Evolutionary conservation across 805 yeast species (phyloP), one percentile per base, ranked within the genome.

Genomic region (Grigorovia transvaalensis): DNA sequence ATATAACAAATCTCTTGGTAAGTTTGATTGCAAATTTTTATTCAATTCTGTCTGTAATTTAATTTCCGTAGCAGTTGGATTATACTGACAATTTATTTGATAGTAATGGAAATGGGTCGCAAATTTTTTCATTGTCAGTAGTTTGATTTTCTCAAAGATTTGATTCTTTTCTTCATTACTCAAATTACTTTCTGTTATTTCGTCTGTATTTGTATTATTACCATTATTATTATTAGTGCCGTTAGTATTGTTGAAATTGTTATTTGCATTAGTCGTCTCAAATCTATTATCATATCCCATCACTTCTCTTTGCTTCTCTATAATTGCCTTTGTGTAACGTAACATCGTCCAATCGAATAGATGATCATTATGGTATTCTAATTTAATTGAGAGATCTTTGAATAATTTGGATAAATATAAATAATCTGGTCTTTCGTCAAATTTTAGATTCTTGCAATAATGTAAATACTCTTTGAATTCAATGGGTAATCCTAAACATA

Each of bases 401-500:
- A 93, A 85, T 54, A 91, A 75, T 68, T 88, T 85, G 64, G 98
- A 85, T 69, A 93, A 77, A 67, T 85, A 91, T 45, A 82, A 77
- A 69, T 93, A 93, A 71, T 93, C 98, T 11, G 99, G 99, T 68
- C 90, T 88, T 69, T 93, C 99, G 63, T 93, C 99, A 63, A 93
- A 93, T 58, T 96, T 80, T 62, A 93, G 79, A 54, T 95, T 85
- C 61, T 93, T 87, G 55, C 95, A 86, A 68, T 93, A 93, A 62
- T 85, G 81, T 77, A 93, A 77, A 69, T 91, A 91, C 61, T 86
- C 84, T 57, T 86, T 82, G 68, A 93, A 93, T 72, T 93, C 97
- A 48, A 78, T 76, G 18, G 99, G 99, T 61, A 93, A 79, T 9
- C 98, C 98, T 63, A 88, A 82, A 57, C 96, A 90, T 61, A 91